Conservation (phyloP, 2,329 filamentous ascomycete genomes). For the Penicillium vulpinum region DNA sequence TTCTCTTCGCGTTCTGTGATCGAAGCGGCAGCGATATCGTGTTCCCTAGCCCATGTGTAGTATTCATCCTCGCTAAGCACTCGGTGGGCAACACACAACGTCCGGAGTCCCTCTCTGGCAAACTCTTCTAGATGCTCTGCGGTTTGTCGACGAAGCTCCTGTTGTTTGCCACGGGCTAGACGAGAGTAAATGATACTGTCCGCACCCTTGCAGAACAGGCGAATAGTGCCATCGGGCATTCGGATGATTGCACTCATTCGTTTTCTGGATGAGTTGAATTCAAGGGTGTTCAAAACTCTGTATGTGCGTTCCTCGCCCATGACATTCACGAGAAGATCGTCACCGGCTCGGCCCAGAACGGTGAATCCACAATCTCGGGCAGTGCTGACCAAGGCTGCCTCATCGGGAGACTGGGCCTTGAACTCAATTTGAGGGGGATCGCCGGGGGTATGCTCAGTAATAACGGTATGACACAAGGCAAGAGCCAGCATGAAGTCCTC, state of each 20-base stretch:
- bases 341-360: slow-evolving; percentile 74
- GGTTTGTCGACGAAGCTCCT: slow-evolving; percentile 76
- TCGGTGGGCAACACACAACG: slow-evolving; percentile 86
- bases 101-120: slow-evolving; percentile 89
- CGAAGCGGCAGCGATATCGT: slow-evolving; percentile 82
- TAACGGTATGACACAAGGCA: slow-evolving; percentile 94
- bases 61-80: slow-evolving; percentile 83
- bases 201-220: slow-evolving; percentile 95
- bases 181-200: slow-evolving; percentile 97
- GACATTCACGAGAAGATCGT: slow-evolving; percentile 82
- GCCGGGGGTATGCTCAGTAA: slow-evolving; percentile 85
- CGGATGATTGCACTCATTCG: slow-evolving; percentile 96
- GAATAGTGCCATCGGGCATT: slow-evolving; percentile 87
- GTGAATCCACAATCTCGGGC: slow-evolving; percentile 95
- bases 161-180: slow-evolving; percentile 79
- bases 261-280: slow-evolving; percentile 96
- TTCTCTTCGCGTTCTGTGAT: slow-evolving; percentile 89
- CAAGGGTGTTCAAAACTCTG: slow-evolving; percentile 86
- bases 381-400: slow-evolving; percentile 89
- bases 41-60: slow-evolving; percentile 76
- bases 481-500: slow-evolving; percentile 92
- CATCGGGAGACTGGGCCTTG: slow-evolving; percentile 96
- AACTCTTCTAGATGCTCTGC: slow-evolving; percentile 97
- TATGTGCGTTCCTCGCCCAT: slow-evolving; percentile 84
- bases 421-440: slow-evolving; percentile 89